These are phyloP conservation scores for Blastobotrys indianensis DNA, from an alignment of 1,139 yeast species.

Conservation along the genomic window DNA sequence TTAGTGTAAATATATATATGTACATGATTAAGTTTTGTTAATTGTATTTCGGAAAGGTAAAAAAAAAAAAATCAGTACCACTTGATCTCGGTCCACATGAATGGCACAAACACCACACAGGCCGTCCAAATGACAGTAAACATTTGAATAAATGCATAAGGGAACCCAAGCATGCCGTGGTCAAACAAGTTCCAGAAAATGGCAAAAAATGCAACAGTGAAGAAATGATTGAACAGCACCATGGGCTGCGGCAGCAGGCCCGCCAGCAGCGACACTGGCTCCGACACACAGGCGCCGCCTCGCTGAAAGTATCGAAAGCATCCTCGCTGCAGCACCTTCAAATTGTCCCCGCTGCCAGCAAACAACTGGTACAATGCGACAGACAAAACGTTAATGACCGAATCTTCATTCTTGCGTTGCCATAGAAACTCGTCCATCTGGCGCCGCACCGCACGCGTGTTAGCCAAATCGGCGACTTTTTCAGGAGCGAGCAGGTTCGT, in stretches of 20 bases:
- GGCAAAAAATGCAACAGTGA: slow-evolving; percentile 82
- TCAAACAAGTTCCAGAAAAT: slow-evolving; percentile 62
- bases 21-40: neutral
- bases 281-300: slow-evolving; percentile 75
- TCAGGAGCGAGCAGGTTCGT: slow-evolving; percentile 50
- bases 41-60: neutral
- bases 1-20: slow-evolving; percentile 5
- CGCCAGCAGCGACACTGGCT: slow-evolving; percentile 78
- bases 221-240: slow-evolving; percentile 74
- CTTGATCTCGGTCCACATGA: slow-evolving; percentile 25
- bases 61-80: slow-evolving; percentile 17
- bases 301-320: slow-evolving; percentile 79
- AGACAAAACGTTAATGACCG: slow-evolving; percentile 84
- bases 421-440: slow-evolving; percentile 63
- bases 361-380: slow-evolving; percentile 85
- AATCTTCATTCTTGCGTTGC: slow-evolving; percentile 69
- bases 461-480: slow-evolving; percentile 53
- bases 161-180: slow-evolving; percentile 63
- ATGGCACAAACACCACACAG: slow-evolving; percentile 51
- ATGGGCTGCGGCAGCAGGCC: slow-evolving; percentile 77
- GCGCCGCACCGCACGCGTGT: slow-evolving; percentile 49
- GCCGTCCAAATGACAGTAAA: slow-evolving; percentile 70
- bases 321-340: slow-evolving; percentile 72
- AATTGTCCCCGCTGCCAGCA: slow-evolving; percentile 70
- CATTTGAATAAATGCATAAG: slow-evolving; percentile 65